A percentile compares a stretch with the other conserved stretches of the same genome.
Conservation (phyloP, 495 filamentous ascomycete genomes). For the Antarctomyces pellizariae region DNA sequence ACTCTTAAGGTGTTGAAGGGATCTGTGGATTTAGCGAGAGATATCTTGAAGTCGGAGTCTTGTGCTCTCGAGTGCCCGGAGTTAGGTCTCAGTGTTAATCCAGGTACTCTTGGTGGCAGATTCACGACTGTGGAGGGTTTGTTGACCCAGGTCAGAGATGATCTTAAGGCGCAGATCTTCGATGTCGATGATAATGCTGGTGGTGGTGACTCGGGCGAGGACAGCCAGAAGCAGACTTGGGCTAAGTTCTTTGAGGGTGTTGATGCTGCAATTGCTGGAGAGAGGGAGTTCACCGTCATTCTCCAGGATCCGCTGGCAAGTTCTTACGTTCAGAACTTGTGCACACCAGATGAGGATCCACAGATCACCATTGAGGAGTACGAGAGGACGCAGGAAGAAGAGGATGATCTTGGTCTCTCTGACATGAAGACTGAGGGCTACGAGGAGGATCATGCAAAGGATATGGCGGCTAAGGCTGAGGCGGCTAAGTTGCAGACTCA, state of each 20-base stretch:
- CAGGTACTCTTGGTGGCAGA: slow-evolving; percentile 82
- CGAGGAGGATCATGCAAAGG: slow-evolving; percentile 22
- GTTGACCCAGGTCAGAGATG: slow-evolving; percentile 77
- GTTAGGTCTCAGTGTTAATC: slow-evolving; percentile 58
- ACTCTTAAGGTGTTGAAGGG: slow-evolving; percentile 48
- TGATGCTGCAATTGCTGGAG: slow-evolving; percentile 53
- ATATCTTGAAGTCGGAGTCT: slow-evolving; percentile 92
- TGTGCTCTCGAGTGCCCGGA: slow-evolving; percentile 69
- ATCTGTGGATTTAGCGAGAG: slow-evolving; percentile 61
- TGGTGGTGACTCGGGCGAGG: slow-evolving; percentile 47
- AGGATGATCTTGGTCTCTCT: slow-evolving; percentile 68
- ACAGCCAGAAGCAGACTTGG: slow-evolving; percentile 45
- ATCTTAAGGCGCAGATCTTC: slow-evolving; percentile 69
- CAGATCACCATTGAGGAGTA: slow-evolving; percentile 73
- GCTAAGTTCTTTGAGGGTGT: slow-evolving; percentile 54
- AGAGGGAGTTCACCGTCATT: slow-evolving; percentile 64
- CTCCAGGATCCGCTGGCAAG: slow-evolving; percentile 73
- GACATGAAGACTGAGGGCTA: slow-evolving; percentile 91
- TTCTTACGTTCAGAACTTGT: slow-evolving; percentile 84
- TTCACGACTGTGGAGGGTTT: slow-evolving; percentile 95
- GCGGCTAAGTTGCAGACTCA: background rate
- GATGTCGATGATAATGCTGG: slow-evolving; percentile 27
- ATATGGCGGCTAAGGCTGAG: slow-evolving; percentile 13
- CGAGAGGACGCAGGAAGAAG: slow-evolving; percentile 65
- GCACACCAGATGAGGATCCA: slow-evolving; percentile 43